Evolutionary conservation across 345 rosid genomes (phyloP), one percentile per base, ranked within the genome.

Genomic region (Arabidopsis suecica): DNA sequence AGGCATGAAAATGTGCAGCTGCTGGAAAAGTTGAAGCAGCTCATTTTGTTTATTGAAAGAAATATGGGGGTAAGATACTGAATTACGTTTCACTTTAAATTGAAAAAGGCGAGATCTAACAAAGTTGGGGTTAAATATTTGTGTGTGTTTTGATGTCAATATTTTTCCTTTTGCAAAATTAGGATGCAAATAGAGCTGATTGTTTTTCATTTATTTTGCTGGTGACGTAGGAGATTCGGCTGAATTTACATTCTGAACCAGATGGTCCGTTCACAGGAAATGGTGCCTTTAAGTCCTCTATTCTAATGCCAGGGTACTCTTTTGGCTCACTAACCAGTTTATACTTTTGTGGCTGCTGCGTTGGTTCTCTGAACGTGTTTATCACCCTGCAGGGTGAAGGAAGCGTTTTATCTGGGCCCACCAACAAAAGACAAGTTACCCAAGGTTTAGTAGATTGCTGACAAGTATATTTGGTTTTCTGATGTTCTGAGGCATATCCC

Each of bases 221-320:
- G 69, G 75, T 59, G 51, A 7, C 13, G 45, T 84, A 92, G 99
- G 97, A 95, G 69, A 55, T 69, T 81, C 85, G 84, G 49, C 80
- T 95, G 84, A 88, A 74, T 82, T 89, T 92, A 73, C 90, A 86
- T 87, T 84, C 96, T 70, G 88, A 90, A 87, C 98, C 99, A 64
- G 99, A 95, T 87, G 97, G 99, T 42, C 87, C 97, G 23, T 75
- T 92, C 72, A 89, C 83, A 82, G 98, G 97, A 77, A 90, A 89
- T 82, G 96, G 99, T 68, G 74, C 90, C 79, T 95, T 81, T 76
- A 86, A 90, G 57, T 85, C 98, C 73, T 88, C 97, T 61, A 61
- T 81, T 81, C 81, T 92, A 79, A 78, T 88, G 83, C 99, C 94
- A 47, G 96, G 99, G 99, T 92, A 89, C 59, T 55, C 40, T 78